These are phyloP conservation scores for Debaryomyces tyrocola DNA, from an alignment of 805 yeast species.

Conservation along the genomic window DNA sequence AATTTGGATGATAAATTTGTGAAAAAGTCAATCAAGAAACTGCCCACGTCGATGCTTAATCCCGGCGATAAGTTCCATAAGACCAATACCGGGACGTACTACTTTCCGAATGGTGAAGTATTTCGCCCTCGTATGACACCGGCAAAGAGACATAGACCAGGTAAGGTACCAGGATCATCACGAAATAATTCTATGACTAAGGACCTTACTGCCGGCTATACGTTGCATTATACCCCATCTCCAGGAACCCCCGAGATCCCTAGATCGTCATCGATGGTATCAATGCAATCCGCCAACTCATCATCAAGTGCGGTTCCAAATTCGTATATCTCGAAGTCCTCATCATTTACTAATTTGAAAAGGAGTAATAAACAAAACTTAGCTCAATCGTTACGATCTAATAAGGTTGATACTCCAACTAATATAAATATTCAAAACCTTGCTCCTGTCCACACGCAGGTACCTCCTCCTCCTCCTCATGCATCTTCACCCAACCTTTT, in stretches of 20 bases:
- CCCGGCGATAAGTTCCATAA: conserved; percentile 8
- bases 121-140: conserved; percentile 48
- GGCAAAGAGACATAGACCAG: conserved; percentile 39
- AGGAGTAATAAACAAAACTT: conserved; percentile 19
- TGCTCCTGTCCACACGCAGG: background rate
- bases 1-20: conserved; percentile 38
- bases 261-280: conserved; percentile 7
- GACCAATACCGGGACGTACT: conserved; percentile 26
- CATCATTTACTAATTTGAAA: conserved; percentile 14
- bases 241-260: conserved; percentile 3
- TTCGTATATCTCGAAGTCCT: conserved; percentile 9
- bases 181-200: conserved; percentile 1
- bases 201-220: conserved; percentile 2
- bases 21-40: conserved; percentile 33
- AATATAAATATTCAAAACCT: conserved; percentile 14
- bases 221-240: conserved; percentile 2
- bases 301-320: conserved; percentile 2
- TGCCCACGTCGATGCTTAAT: conserved; percentile 10
- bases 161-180: conserved; percentile 15
- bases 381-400: conserved; percentile 22
- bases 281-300: conserved; percentile 3
- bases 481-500: background rate
- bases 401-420: conserved; percentile 25
- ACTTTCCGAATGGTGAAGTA: conserved; percentile 56
- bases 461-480: background rate